These are phyloP conservation scores for Xylaria arbuscula DNA, from an alignment of 2,329 filamentous ascomycete species.

Conservation along the genomic window DNA sequence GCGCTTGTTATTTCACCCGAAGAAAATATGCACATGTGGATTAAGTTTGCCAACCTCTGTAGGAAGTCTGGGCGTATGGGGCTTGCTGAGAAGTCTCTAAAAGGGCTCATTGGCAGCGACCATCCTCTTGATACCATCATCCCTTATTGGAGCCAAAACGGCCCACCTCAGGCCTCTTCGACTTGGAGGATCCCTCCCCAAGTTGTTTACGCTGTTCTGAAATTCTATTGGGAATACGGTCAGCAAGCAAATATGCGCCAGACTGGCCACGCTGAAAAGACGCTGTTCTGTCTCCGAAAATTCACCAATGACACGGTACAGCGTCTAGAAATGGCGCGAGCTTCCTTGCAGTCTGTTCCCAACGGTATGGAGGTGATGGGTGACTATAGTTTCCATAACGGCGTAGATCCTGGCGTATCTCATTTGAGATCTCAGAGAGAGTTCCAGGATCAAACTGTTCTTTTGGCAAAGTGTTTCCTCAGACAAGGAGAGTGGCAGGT, in stretches of 20 bases:
- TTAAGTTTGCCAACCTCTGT: constrained; percentile 98
- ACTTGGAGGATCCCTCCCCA: constrained; percentile 72
- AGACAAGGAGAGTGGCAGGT: constrained; percentile 98
- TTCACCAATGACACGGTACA: constrained; percentile 71
- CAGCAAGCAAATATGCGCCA: constrained; percentile 64
- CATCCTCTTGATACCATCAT: constrained; percentile 70
- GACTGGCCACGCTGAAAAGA: constrained; percentile 63
- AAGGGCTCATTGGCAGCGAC: constrained; percentile 84
- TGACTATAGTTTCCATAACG: constrained; percentile 64
- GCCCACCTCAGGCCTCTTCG: constrained; percentile 49
- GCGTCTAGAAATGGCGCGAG: constrained; percentile 64
- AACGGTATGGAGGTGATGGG: constrained; percentile 58
- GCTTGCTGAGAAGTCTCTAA: constrained; percentile 92
- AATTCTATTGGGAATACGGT: constrained; percentile 93
- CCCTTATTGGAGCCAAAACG: constrained; percentile 66
- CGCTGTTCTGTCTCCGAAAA: constrained; percentile 67
- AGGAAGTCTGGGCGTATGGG: constrained; percentile 95
- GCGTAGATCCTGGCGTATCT: constrained; percentile 58
- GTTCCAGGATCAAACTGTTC: constrained; percentile 70
- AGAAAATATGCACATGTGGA: constrained; percentile 99
- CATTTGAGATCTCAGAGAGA: constrained; percentile 64
- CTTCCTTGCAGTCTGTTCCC: constrained; percentile 58
- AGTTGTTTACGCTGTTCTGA: constrained; percentile 95
- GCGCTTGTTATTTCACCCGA: constrained; percentile 90
- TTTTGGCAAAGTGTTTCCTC: constrained; percentile 94